A percentile compares a stretch with the other conserved stretches of the same genome.
Conservation (phyloP, 1,284 basidiomycete species). For the Schizophyllum amplum region DNA sequence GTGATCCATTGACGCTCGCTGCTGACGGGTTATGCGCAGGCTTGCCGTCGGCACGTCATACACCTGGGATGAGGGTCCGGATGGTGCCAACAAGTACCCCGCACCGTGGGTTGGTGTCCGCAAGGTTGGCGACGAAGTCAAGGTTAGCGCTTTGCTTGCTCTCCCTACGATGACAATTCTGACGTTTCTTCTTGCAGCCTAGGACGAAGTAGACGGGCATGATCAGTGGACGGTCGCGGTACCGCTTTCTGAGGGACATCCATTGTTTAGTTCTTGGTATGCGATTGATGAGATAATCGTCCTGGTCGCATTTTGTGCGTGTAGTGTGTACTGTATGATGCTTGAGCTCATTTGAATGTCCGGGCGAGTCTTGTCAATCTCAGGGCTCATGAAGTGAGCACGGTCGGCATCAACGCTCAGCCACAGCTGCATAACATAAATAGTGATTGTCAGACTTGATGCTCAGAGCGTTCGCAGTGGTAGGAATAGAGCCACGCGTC, state of each 20-base stretch:
- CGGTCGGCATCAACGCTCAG: too few species aligned
- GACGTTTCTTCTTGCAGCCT: neutral
- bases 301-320: too few species aligned
- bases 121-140: slow-evolving; percentile 55
- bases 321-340: too few species aligned
- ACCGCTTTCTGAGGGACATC: too few species aligned
- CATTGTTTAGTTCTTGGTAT: too few species aligned
- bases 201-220: neutral
- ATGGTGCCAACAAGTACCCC: slow-evolving; percentile 44
- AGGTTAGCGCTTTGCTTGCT: slow-evolving; percentile 21
- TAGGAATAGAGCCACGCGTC: too few species aligned
- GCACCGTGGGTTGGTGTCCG: slow-evolving; percentile 38
- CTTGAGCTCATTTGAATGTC: too few species aligned
- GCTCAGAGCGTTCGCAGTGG: neutral
- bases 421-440: too few species aligned
- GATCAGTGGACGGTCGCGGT: too few species aligned
- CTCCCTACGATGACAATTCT: neutral
- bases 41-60: slow-evolving; percentile 81
- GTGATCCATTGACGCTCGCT: neutral
- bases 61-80: slow-evolving; percentile 82
- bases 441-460: neutral
- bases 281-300: too few species aligned
- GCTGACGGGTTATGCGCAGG: slow-evolving; percentile 16
- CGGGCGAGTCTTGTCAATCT: too few species aligned
- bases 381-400: too few species aligned